Evolutionary conservation across 371 early-diverging fungal species (phyloP).

Genomic region (Phascolomyces articulosus): DNA sequence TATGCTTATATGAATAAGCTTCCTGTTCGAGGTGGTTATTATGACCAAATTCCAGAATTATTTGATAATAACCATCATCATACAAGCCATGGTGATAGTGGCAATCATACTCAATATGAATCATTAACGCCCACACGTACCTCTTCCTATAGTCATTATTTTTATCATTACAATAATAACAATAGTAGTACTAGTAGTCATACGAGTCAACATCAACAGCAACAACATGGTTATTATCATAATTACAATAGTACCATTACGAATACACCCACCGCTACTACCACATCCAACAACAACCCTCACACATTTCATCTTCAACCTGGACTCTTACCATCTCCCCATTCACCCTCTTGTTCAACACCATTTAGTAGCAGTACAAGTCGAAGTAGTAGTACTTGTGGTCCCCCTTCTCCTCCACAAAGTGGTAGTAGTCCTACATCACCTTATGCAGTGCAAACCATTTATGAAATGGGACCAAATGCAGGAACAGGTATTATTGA

Average conservation of each 20-base stretch:
- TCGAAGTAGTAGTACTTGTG: slow-evolving; percentile 2
- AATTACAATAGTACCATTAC: not conserved
- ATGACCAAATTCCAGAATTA: slow-evolving; percentile 31
- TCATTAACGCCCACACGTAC: not conserved
- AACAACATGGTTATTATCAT: not conserved
- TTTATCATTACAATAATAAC: not conserved
- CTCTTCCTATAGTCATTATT: not conserved
- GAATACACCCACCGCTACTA: too few relatives aligned
- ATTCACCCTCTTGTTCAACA: slow-evolving; percentile 25
- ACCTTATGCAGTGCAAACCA: slow-evolving; percentile 15
- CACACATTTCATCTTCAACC: not conserved
- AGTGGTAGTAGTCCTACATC: slow-evolving; percentile 39
- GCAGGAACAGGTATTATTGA: too few relatives aligned
- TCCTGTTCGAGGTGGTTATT: slow-evolving; percentile 10
- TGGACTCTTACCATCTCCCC: slow-evolving; percentile 31
- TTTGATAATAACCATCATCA: not conserved
- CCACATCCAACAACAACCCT: not conserved
- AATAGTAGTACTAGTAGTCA: too few relatives aligned
- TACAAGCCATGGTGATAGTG: too few relatives aligned
- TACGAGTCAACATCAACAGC: too few relatives aligned
- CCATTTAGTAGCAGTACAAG: slow-evolving; percentile 7
- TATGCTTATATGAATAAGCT: slow-evolving; percentile 20
- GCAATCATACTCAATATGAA: too few relatives aligned
- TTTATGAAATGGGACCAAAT: not conserved
- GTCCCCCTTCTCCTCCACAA: slow-evolving; percentile 39